Evolutionary conservation across 2,329 filamentous ascomycete genomes (phyloP).

Genomic region (Geosmithia putterillii): DNA sequence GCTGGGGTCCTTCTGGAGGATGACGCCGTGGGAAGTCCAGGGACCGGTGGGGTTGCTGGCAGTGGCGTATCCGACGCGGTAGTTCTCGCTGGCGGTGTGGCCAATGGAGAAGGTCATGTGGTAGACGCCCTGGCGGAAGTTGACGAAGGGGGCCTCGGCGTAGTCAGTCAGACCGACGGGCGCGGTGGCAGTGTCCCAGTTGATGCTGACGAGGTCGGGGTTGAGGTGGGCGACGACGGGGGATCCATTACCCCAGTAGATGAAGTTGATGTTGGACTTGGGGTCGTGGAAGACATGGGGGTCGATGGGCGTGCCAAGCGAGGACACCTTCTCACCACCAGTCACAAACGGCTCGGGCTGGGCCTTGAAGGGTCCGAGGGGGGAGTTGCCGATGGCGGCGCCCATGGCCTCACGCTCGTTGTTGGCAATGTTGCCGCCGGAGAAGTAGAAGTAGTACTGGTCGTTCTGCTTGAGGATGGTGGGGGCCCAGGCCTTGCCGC

Average conservation of each 20-base stretch:
- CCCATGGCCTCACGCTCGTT: constrained; percentile 45
- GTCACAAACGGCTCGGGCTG: constrained; percentile 39
- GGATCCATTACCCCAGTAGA: constrained; percentile 46
- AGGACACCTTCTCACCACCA: constrained; percentile 34
- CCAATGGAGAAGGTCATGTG: constrained; percentile 36
- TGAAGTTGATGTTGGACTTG: constrained; percentile 39
- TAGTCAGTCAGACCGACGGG: constrained; percentile 26
- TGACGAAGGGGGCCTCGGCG: constrained; percentile 26
- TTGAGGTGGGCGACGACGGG: constrained; percentile 27
- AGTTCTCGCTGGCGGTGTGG: constrained; percentile 31
- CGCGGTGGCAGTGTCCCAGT: constrained; percentile 16
- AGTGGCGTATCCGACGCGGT: constrained; percentile 34
- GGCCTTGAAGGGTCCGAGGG: constrained; percentile 47
- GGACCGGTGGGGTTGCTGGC: constrained; percentile 22
- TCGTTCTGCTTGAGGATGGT: constrained; percentile 46
- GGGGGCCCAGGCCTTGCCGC: constrained; percentile 55
- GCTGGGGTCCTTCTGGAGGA: constrained; percentile 26
- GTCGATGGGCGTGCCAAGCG: constrained; percentile 38
- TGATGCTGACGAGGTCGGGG: constrained; percentile 32
- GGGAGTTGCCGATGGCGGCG: constrained; percentile 42
- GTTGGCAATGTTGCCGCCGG: constrained; percentile 36
- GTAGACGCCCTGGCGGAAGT: constrained; percentile 29
- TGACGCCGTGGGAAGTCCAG: constrained; percentile 29
- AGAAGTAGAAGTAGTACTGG: constrained; percentile 55
- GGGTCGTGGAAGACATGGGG: constrained; percentile 50